phyloP scores from a whole-genome alignment of 352 stramenopile genomes.

The Blastocystis sp. region DNA sequence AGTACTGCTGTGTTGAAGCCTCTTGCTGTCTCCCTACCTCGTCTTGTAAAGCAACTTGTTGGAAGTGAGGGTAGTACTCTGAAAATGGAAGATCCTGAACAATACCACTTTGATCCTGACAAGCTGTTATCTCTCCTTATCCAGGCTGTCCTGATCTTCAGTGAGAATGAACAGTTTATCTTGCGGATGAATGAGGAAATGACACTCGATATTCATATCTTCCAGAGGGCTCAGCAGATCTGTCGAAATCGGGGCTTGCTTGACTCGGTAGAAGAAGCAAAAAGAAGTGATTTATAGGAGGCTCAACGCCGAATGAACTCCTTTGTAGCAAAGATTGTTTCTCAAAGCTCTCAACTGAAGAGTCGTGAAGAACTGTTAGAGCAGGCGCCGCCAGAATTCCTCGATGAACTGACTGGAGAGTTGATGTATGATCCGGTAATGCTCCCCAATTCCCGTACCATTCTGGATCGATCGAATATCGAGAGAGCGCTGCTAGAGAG shows the following conservation, averaged over 20 bases:
- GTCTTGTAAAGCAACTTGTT: constrained; percentile 50
- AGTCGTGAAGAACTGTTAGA: constrained; percentile 21
- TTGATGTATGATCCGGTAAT: constrained; percentile 60
- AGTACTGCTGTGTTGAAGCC: not conserved
- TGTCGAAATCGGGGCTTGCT: not conserved
- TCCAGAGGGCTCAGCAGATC: constrained; percentile 14
- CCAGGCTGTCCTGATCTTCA: constrained; percentile 15
- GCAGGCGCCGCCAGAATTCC: constrained; percentile 31
- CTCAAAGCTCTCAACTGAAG: not conserved
- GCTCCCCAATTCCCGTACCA: constrained; percentile 23
- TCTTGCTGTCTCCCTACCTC: constrained; percentile 1
- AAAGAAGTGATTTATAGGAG: constrained; percentile 15
- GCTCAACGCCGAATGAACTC: not conserved
- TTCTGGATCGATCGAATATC: constrained; percentile 53
- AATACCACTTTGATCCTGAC: constrained; percentile 61
- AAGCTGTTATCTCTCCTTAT: constrained; percentile 46
- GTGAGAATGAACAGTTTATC: constrained; percentile 17
- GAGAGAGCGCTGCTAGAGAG: constrained; percentile 1
- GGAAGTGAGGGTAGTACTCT: constrained; percentile 40
- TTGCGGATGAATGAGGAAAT: constrained; percentile 38
- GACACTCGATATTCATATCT: constrained; percentile 10
- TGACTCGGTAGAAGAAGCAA: not conserved
- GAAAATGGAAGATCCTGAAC: constrained; percentile 46
- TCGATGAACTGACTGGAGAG: constrained; percentile 51
- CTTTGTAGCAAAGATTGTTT: constrained; percentile 2